Evolutionary conservation across 2,329 filamentous ascomycete species (phyloP).

Genomic region (Cryphonectria carpinicola): DNA sequence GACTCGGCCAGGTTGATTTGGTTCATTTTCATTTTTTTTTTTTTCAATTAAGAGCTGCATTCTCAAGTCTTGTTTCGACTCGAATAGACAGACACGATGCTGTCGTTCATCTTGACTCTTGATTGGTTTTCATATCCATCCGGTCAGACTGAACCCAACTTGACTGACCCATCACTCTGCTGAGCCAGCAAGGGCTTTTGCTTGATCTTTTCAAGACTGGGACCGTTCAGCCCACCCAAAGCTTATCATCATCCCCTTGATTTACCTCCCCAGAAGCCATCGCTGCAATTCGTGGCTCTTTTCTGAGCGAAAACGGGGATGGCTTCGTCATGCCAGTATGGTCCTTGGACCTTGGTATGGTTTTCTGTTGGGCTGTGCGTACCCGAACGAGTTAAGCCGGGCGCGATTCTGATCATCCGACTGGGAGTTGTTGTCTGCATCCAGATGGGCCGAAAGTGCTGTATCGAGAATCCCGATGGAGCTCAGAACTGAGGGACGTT

Average conservation of each 20-base stretch:
- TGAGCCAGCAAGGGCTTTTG: slow-evolving; percentile 4
- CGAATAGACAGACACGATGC: neutral
- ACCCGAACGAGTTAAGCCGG: neutral
- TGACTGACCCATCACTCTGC: neutral
- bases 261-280: slow-evolving; percentile 9
- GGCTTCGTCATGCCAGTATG: neutral
- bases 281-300: neutral
- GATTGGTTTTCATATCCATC: neutral
- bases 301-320: neutral
- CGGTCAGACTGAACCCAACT: neutral
- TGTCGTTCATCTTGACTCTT: neutral
- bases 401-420: neutral
- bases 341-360: neutral
- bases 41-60: slow-evolving; percentile 1
- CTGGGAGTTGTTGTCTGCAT: neutral
- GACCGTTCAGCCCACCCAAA: neutral
- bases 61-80: neutral
- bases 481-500: slow-evolving; percentile 79
- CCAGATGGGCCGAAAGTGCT: neutral
- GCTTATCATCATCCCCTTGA: neutral
- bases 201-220: slow-evolving; percentile 7
- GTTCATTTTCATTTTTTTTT: neutral
- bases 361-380: slow-evolving; percentile 1
- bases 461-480: neutral
- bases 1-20: neutral